Conservation (phyloP, 345 rosid species). For the Microcos paniculata region DNA sequence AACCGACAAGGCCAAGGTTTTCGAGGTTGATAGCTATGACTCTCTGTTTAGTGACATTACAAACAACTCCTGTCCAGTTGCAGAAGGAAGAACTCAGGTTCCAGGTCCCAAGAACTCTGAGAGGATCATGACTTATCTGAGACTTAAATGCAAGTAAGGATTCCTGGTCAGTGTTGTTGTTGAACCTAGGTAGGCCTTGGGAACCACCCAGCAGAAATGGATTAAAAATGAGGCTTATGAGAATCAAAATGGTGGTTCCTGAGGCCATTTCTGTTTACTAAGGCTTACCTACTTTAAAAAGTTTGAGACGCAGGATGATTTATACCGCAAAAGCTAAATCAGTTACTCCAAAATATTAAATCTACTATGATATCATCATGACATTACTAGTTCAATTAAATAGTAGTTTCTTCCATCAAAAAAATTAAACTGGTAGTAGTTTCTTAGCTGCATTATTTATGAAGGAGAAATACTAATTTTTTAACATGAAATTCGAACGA, state of each 20-base stretch:
- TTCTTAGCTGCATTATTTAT: not conserved
- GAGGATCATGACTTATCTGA: constrained; percentile 7
- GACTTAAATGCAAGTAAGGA: constrained; percentile 8
- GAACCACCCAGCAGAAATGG: not conserved
- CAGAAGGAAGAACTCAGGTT: not conserved
- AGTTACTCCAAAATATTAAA: not conserved
- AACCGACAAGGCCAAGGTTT: constrained; percentile 10
- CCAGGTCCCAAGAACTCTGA: constrained; percentile 2
- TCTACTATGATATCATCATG: not conserved
- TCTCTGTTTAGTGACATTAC: constrained; percentile 16
- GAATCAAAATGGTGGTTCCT: constrained; percentile 1
- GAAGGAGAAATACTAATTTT: not conserved
- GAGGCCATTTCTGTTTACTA: not conserved
- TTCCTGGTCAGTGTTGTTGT: constrained; percentile 17
- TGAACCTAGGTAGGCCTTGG: not conserved
- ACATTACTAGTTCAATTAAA: not conserved
- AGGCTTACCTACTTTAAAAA: not conserved
- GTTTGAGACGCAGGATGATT: not conserved
- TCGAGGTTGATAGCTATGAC: not conserved
- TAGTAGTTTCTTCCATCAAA: too few species aligned
- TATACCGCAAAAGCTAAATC: not conserved
- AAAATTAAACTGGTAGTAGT: too few species aligned
- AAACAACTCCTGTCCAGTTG: constrained; percentile 9
- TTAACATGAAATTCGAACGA: not conserved
- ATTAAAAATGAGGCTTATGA: not conserved